Percentiles rank a stretch among this genome's conserved stretches.
Evolutionary conservation across 148 eudicot genomes (phyloP).

Genomic region (Beta vulgaris): DNA sequence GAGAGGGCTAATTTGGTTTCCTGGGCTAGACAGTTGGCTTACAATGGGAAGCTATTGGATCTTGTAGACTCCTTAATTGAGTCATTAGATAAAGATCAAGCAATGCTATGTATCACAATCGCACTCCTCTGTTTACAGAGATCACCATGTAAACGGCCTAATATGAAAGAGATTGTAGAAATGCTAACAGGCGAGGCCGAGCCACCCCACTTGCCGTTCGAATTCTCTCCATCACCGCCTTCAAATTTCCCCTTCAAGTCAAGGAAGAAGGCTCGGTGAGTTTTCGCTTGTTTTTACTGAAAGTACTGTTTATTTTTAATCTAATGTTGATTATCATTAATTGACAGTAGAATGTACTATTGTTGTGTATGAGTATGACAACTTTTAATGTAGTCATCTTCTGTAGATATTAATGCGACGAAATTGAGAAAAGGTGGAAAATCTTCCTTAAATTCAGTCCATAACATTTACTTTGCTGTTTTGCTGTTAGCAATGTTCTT

Average conservation of each 20-base stretch:
- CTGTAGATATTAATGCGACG: conserved; percentile 32
- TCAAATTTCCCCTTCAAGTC: conserved; percentile 74
- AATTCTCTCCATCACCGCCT: conserved; percentile 96
- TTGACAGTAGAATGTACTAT: conserved; percentile 27
- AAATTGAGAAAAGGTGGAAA: conserved; percentile 13
- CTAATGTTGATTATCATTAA: conserved; percentile 17
- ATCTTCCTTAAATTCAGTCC: conserved; percentile 29
- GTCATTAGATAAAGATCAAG: conserved; percentile 60
- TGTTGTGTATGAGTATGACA: conserved; percentile 36
- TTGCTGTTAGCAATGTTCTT: conserved; percentile 9
- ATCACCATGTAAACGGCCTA: conserved; percentile 66
- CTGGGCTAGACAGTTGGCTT: conserved; percentile 86
- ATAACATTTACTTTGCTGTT: conserved; percentile 17
- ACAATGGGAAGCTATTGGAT: conserved; percentile 75
- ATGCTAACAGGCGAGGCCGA: conserved; percentile 78
- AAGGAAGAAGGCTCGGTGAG: conserved; percentile 76
- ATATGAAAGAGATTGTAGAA: conserved; percentile 74
- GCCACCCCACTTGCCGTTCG: conserved; percentile 86
- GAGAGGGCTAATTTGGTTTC: conserved; percentile 93
- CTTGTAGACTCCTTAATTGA: conserved; percentile 66
- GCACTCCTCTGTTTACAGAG: conserved; percentile 85
- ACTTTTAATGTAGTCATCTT: conserved; percentile 21
- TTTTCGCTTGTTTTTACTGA: conserved; percentile 16
- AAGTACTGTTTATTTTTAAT: conserved; percentile 14
- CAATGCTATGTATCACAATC: conserved; percentile 72